Conservation (phyloP, 2,329 filamentous ascomycete genomes). For the Fusarium marasasianum region DNA sequence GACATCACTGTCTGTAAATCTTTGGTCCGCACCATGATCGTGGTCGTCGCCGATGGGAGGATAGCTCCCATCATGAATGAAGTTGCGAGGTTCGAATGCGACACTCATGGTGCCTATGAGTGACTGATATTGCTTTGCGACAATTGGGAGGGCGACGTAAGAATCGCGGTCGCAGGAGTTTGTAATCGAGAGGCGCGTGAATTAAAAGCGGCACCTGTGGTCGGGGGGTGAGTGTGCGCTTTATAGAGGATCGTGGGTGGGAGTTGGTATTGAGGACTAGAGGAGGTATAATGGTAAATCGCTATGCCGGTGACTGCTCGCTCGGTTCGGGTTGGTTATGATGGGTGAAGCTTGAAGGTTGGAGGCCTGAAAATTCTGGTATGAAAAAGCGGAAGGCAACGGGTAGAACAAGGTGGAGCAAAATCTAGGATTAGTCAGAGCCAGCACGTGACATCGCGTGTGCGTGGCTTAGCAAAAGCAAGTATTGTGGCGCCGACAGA, state of each 20-base stretch:
- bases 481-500: conserved; percentile 36
- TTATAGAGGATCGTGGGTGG: not conserved
- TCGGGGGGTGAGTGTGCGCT: not conserved
- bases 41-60: conserved; percentile 57
- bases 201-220: not conserved
- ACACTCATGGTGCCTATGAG: conserved; percentile 56
- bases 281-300: conserved; percentile 2
- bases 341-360: conserved; percentile 35
- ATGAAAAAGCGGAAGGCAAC: conserved; percentile 43
- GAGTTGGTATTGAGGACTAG: not conserved
- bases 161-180: conserved; percentile 16
- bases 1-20: conserved; percentile 55
- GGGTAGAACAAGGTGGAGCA: conserved; percentile 31
- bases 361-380: conserved; percentile 51
- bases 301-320: conserved; percentile 19
- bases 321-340: conserved; percentile 24
- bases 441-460: conserved; percentile 42
- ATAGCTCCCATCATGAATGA: conserved; percentile 60
- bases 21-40: conserved; percentile 53
- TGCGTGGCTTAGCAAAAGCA: conserved; percentile 33
- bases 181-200: conserved; percentile 22
- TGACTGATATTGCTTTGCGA: conserved; percentile 14
- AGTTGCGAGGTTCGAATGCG: conserved; percentile 60
- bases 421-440: conserved; percentile 47
- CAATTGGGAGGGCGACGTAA: conserved; percentile 21